Percentiles rank a stretch among this genome's conserved stretches.
These are phyloP conservation scores for Schwanniomyces sp. DNA, from an alignment of 805 yeast genomes.

Conservation along the genomic window DNA sequence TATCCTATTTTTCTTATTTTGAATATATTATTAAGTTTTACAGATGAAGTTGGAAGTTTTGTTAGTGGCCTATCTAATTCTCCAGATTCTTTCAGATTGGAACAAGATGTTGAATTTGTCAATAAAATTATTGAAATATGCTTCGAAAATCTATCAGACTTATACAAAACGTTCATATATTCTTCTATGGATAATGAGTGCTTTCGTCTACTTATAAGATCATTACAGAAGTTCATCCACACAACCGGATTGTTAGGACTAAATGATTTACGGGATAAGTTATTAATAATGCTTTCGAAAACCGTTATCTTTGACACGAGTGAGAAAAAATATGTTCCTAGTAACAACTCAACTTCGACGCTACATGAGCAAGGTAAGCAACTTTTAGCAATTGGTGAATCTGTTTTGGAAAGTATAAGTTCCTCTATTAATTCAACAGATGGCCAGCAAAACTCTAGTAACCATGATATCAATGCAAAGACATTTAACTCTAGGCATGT, in stretches of 20 bases:
- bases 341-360: not conserved
- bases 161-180: slow-evolving; percentile 49
- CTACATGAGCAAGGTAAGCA: slow-evolving; percentile 29
- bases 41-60: slow-evolving; percentile 67
- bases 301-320: slow-evolving; percentile 13
- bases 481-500: slow-evolving; percentile 65
- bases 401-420: slow-evolving; percentile 52
- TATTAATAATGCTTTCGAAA: slow-evolving; percentile 26
- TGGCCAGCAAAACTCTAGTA: not conserved
- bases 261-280: slow-evolving; percentile 54
- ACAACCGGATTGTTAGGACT: slow-evolving; percentile 75
- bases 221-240: slow-evolving; percentile 80
- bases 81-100: slow-evolving; percentile 21
- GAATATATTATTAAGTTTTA: slow-evolving; percentile 49
- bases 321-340: slow-evolving; percentile 1
- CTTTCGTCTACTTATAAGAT: slow-evolving; percentile 65
- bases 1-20: slow-evolving; percentile 60
- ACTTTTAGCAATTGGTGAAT: slow-evolving; percentile 47
- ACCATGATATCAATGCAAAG: slow-evolving; percentile 6
- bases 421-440: slow-evolving; percentile 15
- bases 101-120: slow-evolving; percentile 35
- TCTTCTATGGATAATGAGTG: slow-evolving; percentile 69
- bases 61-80: slow-evolving; percentile 43
- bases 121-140: slow-evolving; percentile 29
- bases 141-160: slow-evolving; percentile 22